Evolutionary conservation across 2,329 filamentous ascomycete species (phyloP).

Genomic region (Colletotrichum navitas): DNA sequence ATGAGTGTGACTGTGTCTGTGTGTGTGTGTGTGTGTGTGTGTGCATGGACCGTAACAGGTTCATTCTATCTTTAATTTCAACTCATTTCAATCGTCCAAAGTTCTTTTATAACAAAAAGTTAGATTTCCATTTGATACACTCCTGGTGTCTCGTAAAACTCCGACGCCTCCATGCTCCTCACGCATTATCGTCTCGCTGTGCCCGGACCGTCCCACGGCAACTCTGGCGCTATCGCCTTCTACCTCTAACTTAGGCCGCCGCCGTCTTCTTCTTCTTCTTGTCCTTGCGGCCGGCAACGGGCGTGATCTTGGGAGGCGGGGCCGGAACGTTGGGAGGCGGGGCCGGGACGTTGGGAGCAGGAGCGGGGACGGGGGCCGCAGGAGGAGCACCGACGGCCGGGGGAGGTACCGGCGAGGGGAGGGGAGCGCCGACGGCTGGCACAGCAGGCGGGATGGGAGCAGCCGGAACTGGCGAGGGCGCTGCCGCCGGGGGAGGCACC

Average conservation of each 20-base stretch:
- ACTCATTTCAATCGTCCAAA: slow-evolving; percentile 7
- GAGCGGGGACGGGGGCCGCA: slow-evolving; percentile 2
- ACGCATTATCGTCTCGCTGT: slow-evolving; percentile 11
- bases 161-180: slow-evolving; percentile 18
- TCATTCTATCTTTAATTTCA: slow-evolving; percentile 18
- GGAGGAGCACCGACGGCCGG: slow-evolving; percentile 5
- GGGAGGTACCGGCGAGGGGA: not conserved
- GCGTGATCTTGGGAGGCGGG: slow-evolving; percentile 26
- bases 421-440: slow-evolving; percentile 2
- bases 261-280: slow-evolving; percentile 24
- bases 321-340: slow-evolving; percentile 17
- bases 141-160: slow-evolving; percentile 30
- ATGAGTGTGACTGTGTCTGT: too few relatives aligned
- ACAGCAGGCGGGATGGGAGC: slow-evolving; percentile 5
- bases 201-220: not conserved
- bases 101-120: not conserved
- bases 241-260: not conserved
- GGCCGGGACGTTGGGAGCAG: not conserved
- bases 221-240: not conserved
- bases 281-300: slow-evolving; percentile 21
- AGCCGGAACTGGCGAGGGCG: not conserved
- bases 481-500: not conserved
- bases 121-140: not conserved
- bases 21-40: too few relatives aligned
- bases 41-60: not conserved